Evolutionary conservation across 164 flowering plant genomes (phyloP).

Genomic region (Vitis amurensis): DNA sequence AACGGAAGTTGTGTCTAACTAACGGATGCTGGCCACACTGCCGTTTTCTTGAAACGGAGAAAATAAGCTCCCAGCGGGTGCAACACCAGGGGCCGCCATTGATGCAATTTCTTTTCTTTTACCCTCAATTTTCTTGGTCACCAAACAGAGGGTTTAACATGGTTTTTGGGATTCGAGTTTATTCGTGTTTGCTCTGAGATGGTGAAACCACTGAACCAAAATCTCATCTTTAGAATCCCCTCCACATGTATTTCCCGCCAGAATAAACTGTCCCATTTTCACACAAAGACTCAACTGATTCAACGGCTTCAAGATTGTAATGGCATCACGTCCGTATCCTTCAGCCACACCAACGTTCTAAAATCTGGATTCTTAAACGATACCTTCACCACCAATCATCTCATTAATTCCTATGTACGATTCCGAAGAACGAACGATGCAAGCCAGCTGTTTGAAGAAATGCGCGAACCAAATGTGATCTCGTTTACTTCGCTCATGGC

Average conservation of each 20-base stretch:
- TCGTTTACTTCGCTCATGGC: slow-evolving; percentile 68
- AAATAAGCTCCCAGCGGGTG: too few relatives aligned
- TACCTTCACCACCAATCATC: slow-evolving; percentile 41
- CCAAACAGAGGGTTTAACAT: too few relatives aligned
- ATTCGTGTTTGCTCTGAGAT: not conserved
- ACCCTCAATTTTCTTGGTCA: too few relatives aligned
- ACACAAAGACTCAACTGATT: slow-evolving; percentile 23
- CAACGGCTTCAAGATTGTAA: slow-evolving; percentile 31
- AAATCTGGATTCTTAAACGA: slow-evolving; percentile 41
- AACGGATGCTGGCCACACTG: too few relatives aligned
- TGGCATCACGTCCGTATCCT: slow-evolving; percentile 17
- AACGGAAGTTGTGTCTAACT: too few relatives aligned
- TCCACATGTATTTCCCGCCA: slow-evolving; percentile 23
- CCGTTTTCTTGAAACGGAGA: too few relatives aligned
- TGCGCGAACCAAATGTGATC: slow-evolving; percentile 53
- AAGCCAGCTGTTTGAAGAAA: slow-evolving; percentile 49
- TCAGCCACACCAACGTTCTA: slow-evolving; percentile 31
- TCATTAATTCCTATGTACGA: slow-evolving; percentile 36
- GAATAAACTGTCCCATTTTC: slow-evolving; percentile 14
- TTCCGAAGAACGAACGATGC: slow-evolving; percentile 26
- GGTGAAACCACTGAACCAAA: slow-evolving; percentile 11
- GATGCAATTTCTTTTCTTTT: too few relatives aligned
- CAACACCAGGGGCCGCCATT: too few relatives aligned
- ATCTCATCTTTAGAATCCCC: slow-evolving; percentile 9
- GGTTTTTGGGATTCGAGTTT: too few relatives aligned